A percentile compares a stretch with the other conserved stretches of the same genome.
Evolutionary conservation across 192 early-diverging fungal genomes (phyloP).

Genomic region (Spinellus fusiger): DNA sequence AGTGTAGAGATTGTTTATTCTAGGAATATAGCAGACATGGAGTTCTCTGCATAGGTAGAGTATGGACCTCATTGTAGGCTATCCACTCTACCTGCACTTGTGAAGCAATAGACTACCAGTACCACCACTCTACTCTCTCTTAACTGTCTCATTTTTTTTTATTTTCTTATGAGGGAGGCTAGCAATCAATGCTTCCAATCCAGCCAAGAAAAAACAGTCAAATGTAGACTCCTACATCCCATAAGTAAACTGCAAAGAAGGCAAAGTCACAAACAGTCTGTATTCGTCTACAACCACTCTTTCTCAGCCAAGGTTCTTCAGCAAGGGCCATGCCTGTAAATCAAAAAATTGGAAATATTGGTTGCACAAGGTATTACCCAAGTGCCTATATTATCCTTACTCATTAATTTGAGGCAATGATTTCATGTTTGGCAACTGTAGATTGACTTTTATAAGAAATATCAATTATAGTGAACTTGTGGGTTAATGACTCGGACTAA

Average conservation of each 20-base stretch:
- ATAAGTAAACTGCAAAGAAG: not conserved
- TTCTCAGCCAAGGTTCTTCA: conserved; percentile 5
- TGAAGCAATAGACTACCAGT: no score
- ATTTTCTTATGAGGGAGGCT: conserved; percentile 1
- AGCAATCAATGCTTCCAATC: conserved; percentile 10
- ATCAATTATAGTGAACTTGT: not conserved
- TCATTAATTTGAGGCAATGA: conserved; percentile 32
- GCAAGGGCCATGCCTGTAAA: conserved; percentile 22
- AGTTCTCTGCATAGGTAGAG: no score
- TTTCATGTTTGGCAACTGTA: not conserved
- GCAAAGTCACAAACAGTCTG: not conserved
- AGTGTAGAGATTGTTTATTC: no score
- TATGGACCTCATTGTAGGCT: no score
- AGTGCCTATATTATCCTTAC: conserved; percentile 36
- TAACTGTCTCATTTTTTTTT: conserved; percentile 1
- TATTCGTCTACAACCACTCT: not conserved
- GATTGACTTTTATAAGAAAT: not conserved
- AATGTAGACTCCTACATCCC: not conserved
- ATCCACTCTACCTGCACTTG: no score
- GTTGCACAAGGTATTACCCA: conserved; percentile 27
- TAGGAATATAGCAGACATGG: no score
- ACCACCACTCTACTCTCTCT: not conserved
- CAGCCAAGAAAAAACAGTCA: conserved; percentile 1
- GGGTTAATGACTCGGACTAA: not conserved
- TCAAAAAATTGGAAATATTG: conserved; percentile 19